phyloP scores from a whole-genome alignment of 2,329 filamentous ascomycete genomes.

The Zasmidium citrigriseum region DNA sequence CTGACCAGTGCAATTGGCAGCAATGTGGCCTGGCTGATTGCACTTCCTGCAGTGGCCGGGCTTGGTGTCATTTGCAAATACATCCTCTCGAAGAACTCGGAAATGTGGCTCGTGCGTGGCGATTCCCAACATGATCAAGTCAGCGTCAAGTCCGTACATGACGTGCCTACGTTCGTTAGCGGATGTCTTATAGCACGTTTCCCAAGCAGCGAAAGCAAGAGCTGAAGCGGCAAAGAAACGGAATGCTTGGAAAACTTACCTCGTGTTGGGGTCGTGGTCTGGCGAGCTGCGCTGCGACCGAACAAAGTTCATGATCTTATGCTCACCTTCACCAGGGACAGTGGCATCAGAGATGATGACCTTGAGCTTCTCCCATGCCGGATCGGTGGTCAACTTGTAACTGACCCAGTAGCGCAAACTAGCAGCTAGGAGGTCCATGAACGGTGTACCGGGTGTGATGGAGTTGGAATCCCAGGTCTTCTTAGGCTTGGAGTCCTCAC shows the following conservation, averaged over 20 bases:
- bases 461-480: constrained; percentile 90
- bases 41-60: constrained; percentile 82
- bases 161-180: constrained; percentile 68
- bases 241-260: constrained; percentile 21
- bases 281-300: constrained; percentile 88
- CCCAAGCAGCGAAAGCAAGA: constrained; percentile 11
- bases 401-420: constrained; percentile 95
- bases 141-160: constrained; percentile 95
- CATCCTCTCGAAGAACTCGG: constrained; percentile 91
- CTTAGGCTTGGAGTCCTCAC: constrained; percentile 59
- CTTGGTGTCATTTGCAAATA: constrained; percentile 88
- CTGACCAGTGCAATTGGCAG: constrained; percentile 78
- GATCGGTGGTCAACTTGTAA: constrained; percentile 96
- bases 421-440: constrained; percentile 92
- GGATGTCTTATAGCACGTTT: background rate
- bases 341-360: constrained; percentile 98
- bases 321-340: constrained; percentile 95
- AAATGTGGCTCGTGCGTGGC: constrained; percentile 98
- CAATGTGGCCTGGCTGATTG: constrained; percentile 88
- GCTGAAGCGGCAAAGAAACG: constrained; percentile 14
- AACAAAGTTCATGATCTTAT: constrained; percentile 99
- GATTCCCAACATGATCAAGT: constrained; percentile 97
- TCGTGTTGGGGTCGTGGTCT: constrained; percentile 90
- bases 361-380: constrained; percentile 93
- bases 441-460: constrained; percentile 95